Conservation (phyloP, 495 filamentous ascomycete genomes). For the Penicillium bialowiezense region DNA sequence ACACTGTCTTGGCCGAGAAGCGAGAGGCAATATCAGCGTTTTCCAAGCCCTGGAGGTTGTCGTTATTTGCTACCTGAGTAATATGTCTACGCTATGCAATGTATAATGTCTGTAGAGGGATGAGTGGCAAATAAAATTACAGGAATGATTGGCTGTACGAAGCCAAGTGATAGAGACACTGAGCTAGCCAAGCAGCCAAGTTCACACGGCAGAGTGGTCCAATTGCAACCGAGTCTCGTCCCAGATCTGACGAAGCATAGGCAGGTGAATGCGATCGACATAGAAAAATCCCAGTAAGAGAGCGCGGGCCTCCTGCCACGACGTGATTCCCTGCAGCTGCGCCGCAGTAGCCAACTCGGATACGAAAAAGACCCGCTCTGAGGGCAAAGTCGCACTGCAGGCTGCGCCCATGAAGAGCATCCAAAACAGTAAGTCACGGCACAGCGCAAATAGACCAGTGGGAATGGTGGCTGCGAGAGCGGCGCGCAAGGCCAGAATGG, state of each 20-base stretch:
- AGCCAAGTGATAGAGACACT: background rate
- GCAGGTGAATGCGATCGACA: constrained; percentile 37
- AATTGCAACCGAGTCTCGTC: constrained; percentile 30
- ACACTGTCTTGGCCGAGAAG: too few species aligned
- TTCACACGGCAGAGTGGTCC: constrained; percentile 5
- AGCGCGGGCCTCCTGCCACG: constrained; percentile 38
- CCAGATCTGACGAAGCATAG: constrained; percentile 36
- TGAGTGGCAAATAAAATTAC: background rate
- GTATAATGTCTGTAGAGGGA: background rate
- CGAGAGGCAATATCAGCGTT: too few species aligned
- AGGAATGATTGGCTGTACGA: background rate
- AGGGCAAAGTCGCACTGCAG: constrained; percentile 29
- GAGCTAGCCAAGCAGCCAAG: background rate
- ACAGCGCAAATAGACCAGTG: constrained; percentile 33
- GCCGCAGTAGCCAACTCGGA: constrained; percentile 32
- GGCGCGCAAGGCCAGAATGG: constrained; percentile 35
- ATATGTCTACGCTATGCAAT: too few species aligned
- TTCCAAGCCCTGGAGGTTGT: too few species aligned
- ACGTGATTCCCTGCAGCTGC: constrained; percentile 26
- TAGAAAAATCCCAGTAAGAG: constrained; percentile 42
- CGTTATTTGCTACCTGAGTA: too few species aligned
- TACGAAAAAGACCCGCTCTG: constrained; percentile 37
- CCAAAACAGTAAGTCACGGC: constrained; percentile 42
- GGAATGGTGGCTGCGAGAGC: constrained; percentile 38
- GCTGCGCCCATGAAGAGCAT: constrained; percentile 39